Conservation (phyloP, 2,329 filamentous ascomycete genomes). For the Paecilomyces niveus region DNA sequence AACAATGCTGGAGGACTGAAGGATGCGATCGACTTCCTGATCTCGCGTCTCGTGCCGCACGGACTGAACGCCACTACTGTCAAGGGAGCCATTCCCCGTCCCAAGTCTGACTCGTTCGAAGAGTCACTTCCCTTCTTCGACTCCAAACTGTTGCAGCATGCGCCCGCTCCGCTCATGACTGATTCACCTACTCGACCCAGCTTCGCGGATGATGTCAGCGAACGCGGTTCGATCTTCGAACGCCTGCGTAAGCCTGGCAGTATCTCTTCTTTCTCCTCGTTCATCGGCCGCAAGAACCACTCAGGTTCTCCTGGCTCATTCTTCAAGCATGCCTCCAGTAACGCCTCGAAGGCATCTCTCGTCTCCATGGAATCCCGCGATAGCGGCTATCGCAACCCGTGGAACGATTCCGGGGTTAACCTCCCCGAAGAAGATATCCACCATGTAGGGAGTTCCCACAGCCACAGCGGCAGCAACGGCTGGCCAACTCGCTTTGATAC, state of each 20-base stretch:
- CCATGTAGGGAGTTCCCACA: constrained; percentile 46
- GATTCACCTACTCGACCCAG: constrained; percentile 83
- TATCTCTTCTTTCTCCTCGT: constrained; percentile 92
- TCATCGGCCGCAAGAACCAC: constrained; percentile 92
- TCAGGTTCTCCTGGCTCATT: constrained; percentile 77
- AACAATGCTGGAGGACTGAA: constrained; percentile 95
- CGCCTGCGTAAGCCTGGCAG: constrained; percentile 89
- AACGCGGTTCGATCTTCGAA: constrained; percentile 80
- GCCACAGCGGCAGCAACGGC: constrained; percentile 54
- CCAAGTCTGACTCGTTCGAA: constrained; percentile 97
- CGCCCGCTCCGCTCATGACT: constrained; percentile 68
- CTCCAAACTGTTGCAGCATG: constrained; percentile 91
- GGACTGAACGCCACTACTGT: constrained; percentile 83
- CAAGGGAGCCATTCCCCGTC: constrained; percentile 92
- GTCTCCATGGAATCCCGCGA: constrained; percentile 93
- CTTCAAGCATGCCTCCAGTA: constrained; percentile 85
- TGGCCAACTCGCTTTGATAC: constrained; percentile 52
- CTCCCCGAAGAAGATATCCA: constrained; percentile 74
- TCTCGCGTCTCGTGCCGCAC: constrained; percentile 75
- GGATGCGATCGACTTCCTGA: constrained; percentile 91
- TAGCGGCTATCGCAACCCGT: constrained; percentile 92
- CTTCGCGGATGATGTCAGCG: constrained; percentile 73
- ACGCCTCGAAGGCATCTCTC: constrained; percentile 88
- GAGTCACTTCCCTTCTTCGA: constrained; percentile 95
- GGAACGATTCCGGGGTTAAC: constrained; percentile 97